Percentiles rank a stretch among this genome's conserved stretches.
Conservation (phyloP, 2,329 filamentous ascomycete genomes). For the Diplodia scrobiculata region DNA sequence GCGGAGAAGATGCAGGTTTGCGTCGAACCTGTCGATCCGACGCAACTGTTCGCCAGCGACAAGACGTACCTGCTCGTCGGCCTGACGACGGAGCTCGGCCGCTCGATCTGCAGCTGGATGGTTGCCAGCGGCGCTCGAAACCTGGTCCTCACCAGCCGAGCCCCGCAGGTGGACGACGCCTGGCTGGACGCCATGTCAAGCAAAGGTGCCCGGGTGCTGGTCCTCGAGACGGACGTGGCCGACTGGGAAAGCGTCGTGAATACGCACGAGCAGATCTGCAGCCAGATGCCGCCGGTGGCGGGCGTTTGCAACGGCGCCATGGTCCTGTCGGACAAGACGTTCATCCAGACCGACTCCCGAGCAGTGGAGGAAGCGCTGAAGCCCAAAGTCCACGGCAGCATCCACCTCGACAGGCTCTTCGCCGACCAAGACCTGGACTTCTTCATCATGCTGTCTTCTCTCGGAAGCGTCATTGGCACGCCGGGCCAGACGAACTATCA, state of each 20-base stretch:
- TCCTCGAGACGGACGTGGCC: background rate
- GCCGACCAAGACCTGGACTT: conserved; percentile 34
- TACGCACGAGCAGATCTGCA: too few relatives aligned
- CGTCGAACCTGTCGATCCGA: background rate
- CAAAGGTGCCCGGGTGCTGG: conserved; percentile 15
- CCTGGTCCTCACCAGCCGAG: conserved; percentile 45
- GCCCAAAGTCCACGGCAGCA: conserved; percentile 38
- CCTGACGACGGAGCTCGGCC: conserved; percentile 33
- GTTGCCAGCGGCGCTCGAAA: conserved; percentile 33
- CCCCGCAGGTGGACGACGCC: conserved; percentile 40
- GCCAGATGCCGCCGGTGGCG: conserved; percentile 31
- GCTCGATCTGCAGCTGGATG: conserved; percentile 35
- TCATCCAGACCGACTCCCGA: conserved; percentile 31
- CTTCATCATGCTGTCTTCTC: conserved; percentile 36
- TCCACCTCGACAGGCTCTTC: conserved; percentile 34
- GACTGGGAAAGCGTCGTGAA: too few relatives aligned
- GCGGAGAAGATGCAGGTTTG: background rate
- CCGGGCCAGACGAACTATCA: conserved; percentile 39
- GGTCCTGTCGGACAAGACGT: conserved; percentile 5
- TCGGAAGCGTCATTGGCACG: conserved; percentile 30
- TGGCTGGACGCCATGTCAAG: conserved; percentile 35
- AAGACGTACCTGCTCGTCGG: conserved; percentile 35
- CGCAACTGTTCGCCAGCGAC: conserved; percentile 22
- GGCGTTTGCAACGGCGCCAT: conserved; percentile 18
- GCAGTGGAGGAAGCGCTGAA: background rate